phyloP scores from a whole-genome alignment of 768 basidiomycete species.

The Leccinum longicurvipes region DNA sequence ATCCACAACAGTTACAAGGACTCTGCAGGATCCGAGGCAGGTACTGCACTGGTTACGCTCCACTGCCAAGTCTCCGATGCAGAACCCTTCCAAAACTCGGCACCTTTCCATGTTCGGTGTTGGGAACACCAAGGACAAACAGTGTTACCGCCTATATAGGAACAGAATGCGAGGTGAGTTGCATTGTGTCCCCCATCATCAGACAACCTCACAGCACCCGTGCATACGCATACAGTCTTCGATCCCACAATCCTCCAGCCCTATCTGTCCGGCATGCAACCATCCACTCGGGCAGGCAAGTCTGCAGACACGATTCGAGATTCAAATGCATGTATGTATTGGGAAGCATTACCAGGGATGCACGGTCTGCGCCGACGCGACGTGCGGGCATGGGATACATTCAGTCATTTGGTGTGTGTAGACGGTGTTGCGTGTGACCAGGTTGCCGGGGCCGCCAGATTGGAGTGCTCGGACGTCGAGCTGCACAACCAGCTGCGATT shows the following conservation, averaged over 20 bases:
- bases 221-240: conserved; percentile 45
- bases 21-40: conserved; percentile 52
- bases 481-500: conserved; percentile 91
- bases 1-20: conserved; percentile 55
- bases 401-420: conserved; percentile 95
- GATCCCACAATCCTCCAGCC: conserved; percentile 61
- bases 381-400: conserved; percentile 81
- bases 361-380: conserved; percentile 82
- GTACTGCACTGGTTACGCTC: conserved; percentile 63
- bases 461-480: conserved; percentile 77
- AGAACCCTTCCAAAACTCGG: conserved; percentile 78
- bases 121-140: conserved; percentile 61
- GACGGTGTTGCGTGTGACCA: conserved; percentile 66
- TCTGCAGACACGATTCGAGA: conserved; percentile 80
- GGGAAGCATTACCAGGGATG: conserved; percentile 84
- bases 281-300: conserved; percentile 52
- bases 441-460: conserved; percentile 13
- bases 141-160: conserved; percentile 56
- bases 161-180: conserved; percentile 55
- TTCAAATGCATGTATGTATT: conserved; percentile 76
- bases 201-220: not conserved
- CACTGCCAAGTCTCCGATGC: conserved; percentile 88
- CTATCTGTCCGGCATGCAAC: conserved; percentile 68
- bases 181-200: not conserved
- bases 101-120: conserved; percentile 73